Base-by-base conservation (phyloP, 2,329 filamentous ascomycete genomes). In the Fusarium nygamai region DNA sequence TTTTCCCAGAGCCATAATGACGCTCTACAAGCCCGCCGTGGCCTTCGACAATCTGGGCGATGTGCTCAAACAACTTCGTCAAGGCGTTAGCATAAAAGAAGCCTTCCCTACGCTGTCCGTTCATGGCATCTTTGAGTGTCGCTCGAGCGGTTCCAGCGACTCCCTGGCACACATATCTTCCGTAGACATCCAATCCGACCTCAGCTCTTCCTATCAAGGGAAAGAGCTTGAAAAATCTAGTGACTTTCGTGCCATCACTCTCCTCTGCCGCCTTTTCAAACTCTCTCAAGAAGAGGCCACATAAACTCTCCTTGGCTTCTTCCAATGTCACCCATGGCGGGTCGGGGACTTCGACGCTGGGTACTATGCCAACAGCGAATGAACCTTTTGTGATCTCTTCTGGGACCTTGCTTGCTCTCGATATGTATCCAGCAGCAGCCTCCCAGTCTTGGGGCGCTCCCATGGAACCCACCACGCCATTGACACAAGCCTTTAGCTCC, bases 381-480 rank as follows among this genome's bases (percentile, higher is more conserved):
- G 91, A 89, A 33, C 96, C 94, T 75, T 93, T 89, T 58, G 95
- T 88, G 58, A 99, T 96, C 3, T 92, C 88, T 58, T 91, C 88
- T 0, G 96, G 95, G 19, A 99, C 91, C 75, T 93, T 91, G 69
- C 91, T 91, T 12, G 96, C 95, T 50, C 96, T 90, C 72, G 93
- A 91, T 67, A 99, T 88, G 82, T 98, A 98, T 53, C 90, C 93
- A 5, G 96, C 96, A 8, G 96, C 96, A 7, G 94, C 96, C 83
- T 99, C 96, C 96, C 96, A 99, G 85, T 99, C 96, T 83, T 99
- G 96, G 47, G 96, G 94, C 9, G 95, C 96, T 39, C 96, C 96
- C 96, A 99, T 99, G 68, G 94, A 97, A 24, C 95, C 96, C 33
- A 96, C 92, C 17, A 98, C 95, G 48, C 96, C 96, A 69, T 98